Evolutionary conservation across 2,329 filamentous ascomycete genomes (phyloP).

Genomic region (Paecilomyces variotii): DNA sequence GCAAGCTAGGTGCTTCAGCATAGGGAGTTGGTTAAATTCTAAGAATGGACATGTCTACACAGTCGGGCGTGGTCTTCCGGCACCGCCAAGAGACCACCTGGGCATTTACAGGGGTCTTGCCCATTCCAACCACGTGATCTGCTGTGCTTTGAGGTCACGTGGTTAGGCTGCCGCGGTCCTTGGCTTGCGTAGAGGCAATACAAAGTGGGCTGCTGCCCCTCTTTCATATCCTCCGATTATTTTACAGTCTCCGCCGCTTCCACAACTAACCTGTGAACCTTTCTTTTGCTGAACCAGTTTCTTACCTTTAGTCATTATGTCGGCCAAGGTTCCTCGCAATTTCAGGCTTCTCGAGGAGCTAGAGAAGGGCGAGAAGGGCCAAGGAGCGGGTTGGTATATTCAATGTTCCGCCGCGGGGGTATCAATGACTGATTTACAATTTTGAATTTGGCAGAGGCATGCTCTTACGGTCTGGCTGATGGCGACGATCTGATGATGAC

Average conservation of each 20-base stretch:
- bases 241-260: not conserved
- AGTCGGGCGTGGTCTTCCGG: constrained; percentile 13
- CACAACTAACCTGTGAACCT: constrained; percentile 1
- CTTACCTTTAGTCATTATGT: constrained; percentile 34
- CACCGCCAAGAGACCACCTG: constrained; percentile 12
- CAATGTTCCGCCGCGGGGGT: not conserved
- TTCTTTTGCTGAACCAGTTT: constrained; percentile 1
- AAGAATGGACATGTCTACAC: not conserved
- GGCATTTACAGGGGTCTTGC: not conserved
- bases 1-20: not conserved
- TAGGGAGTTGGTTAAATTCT: not conserved
- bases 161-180: not conserved
- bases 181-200: not conserved
- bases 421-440: not conserved
- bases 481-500: constrained; percentile 93
- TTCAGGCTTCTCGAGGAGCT: constrained; percentile 95
- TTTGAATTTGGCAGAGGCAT: constrained; percentile 60
- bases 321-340: constrained; percentile 82
- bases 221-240: not conserved
- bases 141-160: not conserved
- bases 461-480: constrained; percentile 92
- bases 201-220: constrained; percentile 1
- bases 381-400: constrained; percentile 61
- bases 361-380: constrained; percentile 97
- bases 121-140: not conserved